Evolutionary conservation across 1,284 basidiomycete genomes (phyloP).

Genomic region (Trametes pubescens): DNA sequence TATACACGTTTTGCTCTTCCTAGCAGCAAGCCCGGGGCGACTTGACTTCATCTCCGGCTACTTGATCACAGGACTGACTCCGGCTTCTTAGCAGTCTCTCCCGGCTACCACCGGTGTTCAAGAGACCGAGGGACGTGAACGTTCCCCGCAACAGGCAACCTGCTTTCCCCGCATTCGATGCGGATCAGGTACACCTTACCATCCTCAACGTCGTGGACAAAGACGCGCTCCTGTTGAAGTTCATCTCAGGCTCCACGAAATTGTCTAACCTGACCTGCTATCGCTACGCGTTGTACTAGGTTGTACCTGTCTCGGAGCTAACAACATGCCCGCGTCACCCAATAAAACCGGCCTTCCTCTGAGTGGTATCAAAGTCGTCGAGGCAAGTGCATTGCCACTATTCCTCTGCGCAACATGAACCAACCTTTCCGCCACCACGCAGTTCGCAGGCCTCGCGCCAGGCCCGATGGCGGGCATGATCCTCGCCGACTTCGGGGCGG

Average conservation of each 20-base stretch:
- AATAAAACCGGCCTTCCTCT: slow-evolving; percentile 43
- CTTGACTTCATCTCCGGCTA: too few species aligned
- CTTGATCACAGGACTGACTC: neutral
- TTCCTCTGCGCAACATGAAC: neutral
- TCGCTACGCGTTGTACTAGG: too few species aligned
- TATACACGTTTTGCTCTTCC: too few species aligned
- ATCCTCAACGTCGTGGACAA: too few species aligned
- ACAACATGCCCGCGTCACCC: neutral
- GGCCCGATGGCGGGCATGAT: slow-evolving; percentile 84
- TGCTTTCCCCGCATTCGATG: slow-evolving; percentile 8
- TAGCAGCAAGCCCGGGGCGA: too few species aligned
- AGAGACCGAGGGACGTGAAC: neutral
- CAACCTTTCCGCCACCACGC: too few species aligned
- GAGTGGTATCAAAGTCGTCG: slow-evolving; percentile 62
- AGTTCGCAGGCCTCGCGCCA: slow-evolving; percentile 89
- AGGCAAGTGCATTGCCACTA: slow-evolving; percentile 48
- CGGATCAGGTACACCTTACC: neutral
- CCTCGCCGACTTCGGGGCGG: slow-evolving; percentile 84
- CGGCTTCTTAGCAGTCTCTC: neutral
- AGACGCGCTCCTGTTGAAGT: too few species aligned
- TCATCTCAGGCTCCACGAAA: too few species aligned
- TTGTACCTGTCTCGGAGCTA: too few species aligned
- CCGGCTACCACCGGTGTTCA: slow-evolving; percentile 11
- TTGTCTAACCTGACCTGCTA: too few species aligned
- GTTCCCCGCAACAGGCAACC: too few species aligned